Percentiles rank a stretch among this genome's conserved stretches.
These are phyloP conservation scores for Pezicula radicicola DNA, from an alignment of 2,329 filamentous ascomycete genomes.

Conservation along the genomic window DNA sequence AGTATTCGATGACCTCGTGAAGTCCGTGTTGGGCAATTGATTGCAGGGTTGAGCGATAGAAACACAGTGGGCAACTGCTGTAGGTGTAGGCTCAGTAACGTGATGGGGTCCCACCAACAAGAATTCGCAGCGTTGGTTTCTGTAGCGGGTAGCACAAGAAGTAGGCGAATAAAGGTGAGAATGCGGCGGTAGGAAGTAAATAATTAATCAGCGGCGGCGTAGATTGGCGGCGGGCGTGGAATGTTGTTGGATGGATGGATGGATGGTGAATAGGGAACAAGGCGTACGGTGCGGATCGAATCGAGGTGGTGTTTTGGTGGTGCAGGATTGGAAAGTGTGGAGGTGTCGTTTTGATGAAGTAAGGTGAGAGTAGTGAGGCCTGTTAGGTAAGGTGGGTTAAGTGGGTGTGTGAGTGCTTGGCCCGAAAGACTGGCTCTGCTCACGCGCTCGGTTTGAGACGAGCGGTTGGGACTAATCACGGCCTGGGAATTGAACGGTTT, in stretches of 20 bases:
- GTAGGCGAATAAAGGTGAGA: conserved; percentile 10
- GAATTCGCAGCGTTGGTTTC: conserved; percentile 16
- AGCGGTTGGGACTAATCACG: conserved; percentile 23
- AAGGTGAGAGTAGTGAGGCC: conserved; percentile 15
- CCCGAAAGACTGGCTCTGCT: conserved; percentile 30
- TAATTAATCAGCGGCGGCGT: conserved; percentile 4
- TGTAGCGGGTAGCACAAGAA: conserved; percentile 7
- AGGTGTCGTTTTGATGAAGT: conserved; percentile 20
- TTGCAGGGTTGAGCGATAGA: conserved; percentile 15
- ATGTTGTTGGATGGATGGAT: conserved; percentile 8
- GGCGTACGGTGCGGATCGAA: conserved; percentile 3
- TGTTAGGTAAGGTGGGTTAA: conserved; percentile 19
- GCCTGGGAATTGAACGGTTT: conserved; percentile 3
- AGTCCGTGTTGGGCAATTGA: conserved; percentile 53
- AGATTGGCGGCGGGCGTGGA: conserved; percentile 9
- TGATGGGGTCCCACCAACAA: conserved; percentile 21
- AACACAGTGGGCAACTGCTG: conserved; percentile 16
- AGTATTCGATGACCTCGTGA: conserved; percentile 35
- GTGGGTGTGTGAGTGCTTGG: conserved; percentile 16
- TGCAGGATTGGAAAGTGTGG: conserved; percentile 15
- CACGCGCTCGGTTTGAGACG: conserved; percentile 29
- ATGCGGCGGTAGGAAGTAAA: conserved; percentile 11
- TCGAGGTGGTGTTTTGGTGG: neutral
- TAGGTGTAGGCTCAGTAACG: conserved; percentile 18
- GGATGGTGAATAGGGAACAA: conserved; percentile 3